Base-by-base conservation (phyloP, 2,329 filamentous ascomycete genomes). In the Talaromyces marneffei region DNA sequence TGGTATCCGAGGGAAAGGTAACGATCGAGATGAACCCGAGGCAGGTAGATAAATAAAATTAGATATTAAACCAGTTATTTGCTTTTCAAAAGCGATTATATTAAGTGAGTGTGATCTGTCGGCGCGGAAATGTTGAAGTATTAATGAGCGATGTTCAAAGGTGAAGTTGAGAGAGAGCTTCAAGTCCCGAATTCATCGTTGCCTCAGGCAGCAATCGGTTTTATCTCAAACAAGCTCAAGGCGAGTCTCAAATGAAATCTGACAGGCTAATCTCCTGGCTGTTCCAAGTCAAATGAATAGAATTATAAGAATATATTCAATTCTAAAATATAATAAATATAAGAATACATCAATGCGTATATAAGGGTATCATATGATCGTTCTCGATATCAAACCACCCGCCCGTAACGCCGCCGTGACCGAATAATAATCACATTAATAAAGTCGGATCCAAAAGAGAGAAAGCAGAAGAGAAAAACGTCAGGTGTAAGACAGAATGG, bases 301-400 rank as follows among this genome's bases (percentile, higher is more conserved):
- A 50, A 10, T 35, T 4, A 52, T 20, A 33, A 29, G 10, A 33
- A 52, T 23, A 52, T 50, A 18, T 57, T 44, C 14, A 18, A 35
- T 35, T 57, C 18, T 52, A 18, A 52, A 23, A 27, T 29, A 59
- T 20, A 59, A 4, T 48, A 18, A 58, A 39, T 42, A 53, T 25
- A 52, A 37, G 29, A 23, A 59, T 53, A 52, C 48, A 44, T 59
- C 23, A 52, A 7, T 53, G 23, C 48, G 33, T 59, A 59, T 55
- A 57, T 44, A 57, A 67, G 69, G 69, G 69, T 72, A 72, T 72
- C 70, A 72, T 69, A 63, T 68, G 66, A 65, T 70, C 64, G 66
- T 63, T 69, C 52, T 65, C 40, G 57, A 59, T 54, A 67, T 35
- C 37, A 58, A n/a, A 57, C 27, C 54, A 27, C 29, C 31, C 37